Evolutionary conservation across 2,329 filamentous ascomycete genomes (phyloP).

Genomic region (Aspergillus ochraceus): DNA sequence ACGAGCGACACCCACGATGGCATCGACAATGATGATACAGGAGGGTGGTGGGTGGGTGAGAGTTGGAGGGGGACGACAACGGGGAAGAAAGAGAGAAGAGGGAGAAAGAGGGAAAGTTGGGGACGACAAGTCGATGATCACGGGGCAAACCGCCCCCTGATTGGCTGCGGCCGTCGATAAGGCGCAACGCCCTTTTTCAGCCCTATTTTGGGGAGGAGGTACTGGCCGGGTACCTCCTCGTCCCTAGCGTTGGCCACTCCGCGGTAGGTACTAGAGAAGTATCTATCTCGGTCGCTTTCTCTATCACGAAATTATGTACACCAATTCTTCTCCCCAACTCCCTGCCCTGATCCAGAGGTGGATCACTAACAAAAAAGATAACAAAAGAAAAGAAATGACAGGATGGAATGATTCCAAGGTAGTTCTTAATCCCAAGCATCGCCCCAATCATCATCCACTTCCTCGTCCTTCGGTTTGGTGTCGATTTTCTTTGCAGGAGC

Average conservation of each 20-base stretch:
- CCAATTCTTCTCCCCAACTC: conserved; percentile 3
- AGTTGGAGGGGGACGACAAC: background rate
- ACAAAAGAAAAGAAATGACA: background rate
- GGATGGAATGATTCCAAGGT: background rate
- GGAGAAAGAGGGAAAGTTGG: background rate
- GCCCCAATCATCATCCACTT: conserved; percentile 49
- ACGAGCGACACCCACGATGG: background rate
- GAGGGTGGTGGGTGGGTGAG: background rate
- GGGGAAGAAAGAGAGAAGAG: background rate
- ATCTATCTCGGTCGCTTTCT: too few relatives aligned
- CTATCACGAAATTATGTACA: background rate
- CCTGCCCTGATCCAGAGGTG: background rate
- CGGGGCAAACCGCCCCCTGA: conserved; percentile 15
- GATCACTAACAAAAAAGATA: background rate
- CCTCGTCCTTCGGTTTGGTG: conserved; percentile 56
- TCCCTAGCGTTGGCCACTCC: background rate
- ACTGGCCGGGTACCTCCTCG: background rate
- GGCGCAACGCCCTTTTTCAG: background rate
- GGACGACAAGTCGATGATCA: conserved; percentile 9
- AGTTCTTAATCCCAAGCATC: conserved; percentile 47
- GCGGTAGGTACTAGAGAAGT: background rate
- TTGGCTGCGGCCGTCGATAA: conserved; percentile 4
- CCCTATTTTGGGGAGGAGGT: background rate
- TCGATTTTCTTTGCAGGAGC: conserved; percentile 66
- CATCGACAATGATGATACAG: background rate